Base-by-base conservation (phyloP, 306 rosid species). In the Elaeagnus macrophylla region DNA sequence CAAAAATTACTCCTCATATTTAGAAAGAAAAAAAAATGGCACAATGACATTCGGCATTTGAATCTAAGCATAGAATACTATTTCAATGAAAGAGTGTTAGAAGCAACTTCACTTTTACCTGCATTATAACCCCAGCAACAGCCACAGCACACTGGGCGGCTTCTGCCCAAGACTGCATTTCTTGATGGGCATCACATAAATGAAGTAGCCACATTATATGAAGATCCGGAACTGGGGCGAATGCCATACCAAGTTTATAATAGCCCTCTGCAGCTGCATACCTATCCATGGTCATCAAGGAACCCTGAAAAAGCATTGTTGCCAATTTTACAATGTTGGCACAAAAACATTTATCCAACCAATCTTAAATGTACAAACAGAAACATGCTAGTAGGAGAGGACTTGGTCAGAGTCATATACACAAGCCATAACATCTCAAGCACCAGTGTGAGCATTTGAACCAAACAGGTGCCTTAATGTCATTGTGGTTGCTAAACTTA, bases 91-190 rank as follows among this genome's bases (percentile, higher is more conserved):
- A 54, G 51, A 47, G 36, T 54, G 56, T 17, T 4, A 7, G 49
- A 40, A 37, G 44, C 52, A 59, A 68, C 37, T 32, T 12, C 18
- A 42, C 12, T 7, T 11, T 65, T 76, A 82, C 97, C 95, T 84
- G 97, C 97, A 91, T 84, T 48, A 91, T 96, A 74, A 91, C 94
- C 64, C 95, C 96, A 49, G 97, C 96, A 54, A 91, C 96, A 15
- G 95, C 97, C 18, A 91, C 97, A 20, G 97, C 93, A 75, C 97
- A 91, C 73, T 91, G 97, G 60, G 97, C 97, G 68, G 97, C 88
- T 82, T 91, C 97, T 10, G 96, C 97, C 96, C 96, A 86, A 16
- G 97, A 91, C 69, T 86, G 97, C 95, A 91, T 84, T 81, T 91
- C 96, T 60, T 86, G 97, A 67, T 91, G 97, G 1, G 97, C 97